Evolutionary conservation across 169 alveolate species (phyloP).

Genomic region (Babesia ovis): DNA sequence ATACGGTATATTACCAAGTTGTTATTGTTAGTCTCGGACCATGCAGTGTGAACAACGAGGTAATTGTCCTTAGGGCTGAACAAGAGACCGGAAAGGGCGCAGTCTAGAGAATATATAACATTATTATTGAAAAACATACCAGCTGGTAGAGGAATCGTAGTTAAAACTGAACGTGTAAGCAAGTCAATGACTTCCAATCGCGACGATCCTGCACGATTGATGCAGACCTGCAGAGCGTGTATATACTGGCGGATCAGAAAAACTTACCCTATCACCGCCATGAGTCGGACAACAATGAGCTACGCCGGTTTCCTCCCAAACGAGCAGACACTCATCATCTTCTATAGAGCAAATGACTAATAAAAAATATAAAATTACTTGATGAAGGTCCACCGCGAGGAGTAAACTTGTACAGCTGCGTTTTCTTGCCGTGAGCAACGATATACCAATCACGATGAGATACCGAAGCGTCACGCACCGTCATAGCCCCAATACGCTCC

Average conservation of each 20-base stretch:
- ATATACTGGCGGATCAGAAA: background rate
- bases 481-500: conserved; percentile 24
- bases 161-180: conserved; percentile 1
- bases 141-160: conserved; percentile 37
- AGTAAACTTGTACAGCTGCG: conserved; percentile 44
- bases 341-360: background rate
- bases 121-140: conserved; percentile 17
- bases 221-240: conserved; percentile 53
- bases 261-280: conserved; percentile 48
- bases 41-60: conserved; percentile 47
- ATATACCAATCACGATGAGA: conserved; percentile 44
- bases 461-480: conserved; percentile 23
- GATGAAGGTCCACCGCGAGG: conserved; percentile 28
- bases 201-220: conserved; percentile 31
- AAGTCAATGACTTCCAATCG: conserved; percentile 31
- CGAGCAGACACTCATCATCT: conserved; percentile 41
- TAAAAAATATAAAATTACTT: background rate
- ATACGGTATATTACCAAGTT: conserved; percentile 49
- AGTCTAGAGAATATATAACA: conserved; percentile 11
- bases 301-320: conserved; percentile 48
- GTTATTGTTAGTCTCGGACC: conserved; percentile 55
- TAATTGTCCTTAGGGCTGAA: conserved; percentile 59
- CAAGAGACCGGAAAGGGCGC: conserved; percentile 30
- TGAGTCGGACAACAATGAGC: conserved; percentile 51
- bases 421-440: conserved; percentile 60